Base-by-base conservation (phyloP, 192 early-diverging fungal genomes). In the Gryganskiella cystojenkinii region DNA sequence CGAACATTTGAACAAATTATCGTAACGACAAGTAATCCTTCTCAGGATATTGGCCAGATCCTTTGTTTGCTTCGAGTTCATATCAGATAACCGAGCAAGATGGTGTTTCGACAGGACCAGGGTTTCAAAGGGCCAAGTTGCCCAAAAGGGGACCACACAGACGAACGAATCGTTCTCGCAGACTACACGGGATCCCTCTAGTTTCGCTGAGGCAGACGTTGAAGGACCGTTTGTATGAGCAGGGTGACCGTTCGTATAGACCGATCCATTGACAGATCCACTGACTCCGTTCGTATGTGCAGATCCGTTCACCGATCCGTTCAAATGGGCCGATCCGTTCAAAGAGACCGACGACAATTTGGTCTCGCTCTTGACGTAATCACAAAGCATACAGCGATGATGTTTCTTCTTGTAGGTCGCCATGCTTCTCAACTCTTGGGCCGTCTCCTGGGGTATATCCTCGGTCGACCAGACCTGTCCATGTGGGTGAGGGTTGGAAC, bases 401-500 rank as follows among this genome's bases (percentile, higher is more conserved):
- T 83, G 58, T 34, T 83, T 74, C 19, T 84, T 53, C 44, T 67
- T 75, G 81, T 95, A 97, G 40, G 67, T 81, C 22, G 67, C 74
- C 71, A 97, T 78, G 14, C 89, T 82, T 1, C 47, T 63, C 11
- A 98, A 75, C 66, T 99, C 96, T 31, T 87, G 84, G 8, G 80
- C 74, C 0, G 93, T 89, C 70, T 96, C 97, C 43, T 90, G 87
- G 0, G 97, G 97, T 3, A 99, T 85, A 45, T 86, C 84, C 28
- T 92, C 91, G 3, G 93, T 90, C 13, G 95, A 93, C 97, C 97
- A 99, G 52, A 95, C 88, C 75, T 98, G 96, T 42, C 95, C 91
- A 53, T 99, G 97, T 43, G 96, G 96, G 73, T 99, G 97, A 24
- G 97, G 96, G 72, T 96, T 97, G 28, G 95, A 96, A 80, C 97